Percentiles rank a stretch among this genome's conserved stretches.
Conservation (phyloP, 192 early-diverging fungal genomes). For the Diversispora epigaea region DNA sequence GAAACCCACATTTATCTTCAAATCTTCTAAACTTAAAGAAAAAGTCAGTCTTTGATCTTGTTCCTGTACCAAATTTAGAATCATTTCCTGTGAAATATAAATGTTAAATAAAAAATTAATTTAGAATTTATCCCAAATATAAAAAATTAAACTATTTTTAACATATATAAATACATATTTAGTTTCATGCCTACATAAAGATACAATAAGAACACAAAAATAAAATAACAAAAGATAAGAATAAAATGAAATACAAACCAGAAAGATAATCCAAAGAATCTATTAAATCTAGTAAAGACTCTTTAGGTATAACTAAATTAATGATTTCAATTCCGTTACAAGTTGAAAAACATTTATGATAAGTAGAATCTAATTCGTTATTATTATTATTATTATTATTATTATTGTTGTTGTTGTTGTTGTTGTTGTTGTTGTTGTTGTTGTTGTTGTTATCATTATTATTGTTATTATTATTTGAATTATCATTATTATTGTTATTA, state of each 20-base stretch:
- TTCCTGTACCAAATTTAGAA: too few relatives aligned
- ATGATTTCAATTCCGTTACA: conserved; percentile 15
- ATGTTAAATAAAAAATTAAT: too few relatives aligned
- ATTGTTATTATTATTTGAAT: neutral
- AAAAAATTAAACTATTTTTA: too few relatives aligned
- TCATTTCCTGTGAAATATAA: too few relatives aligned
- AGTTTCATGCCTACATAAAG: too few relatives aligned
- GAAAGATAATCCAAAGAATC: conserved; percentile 13
- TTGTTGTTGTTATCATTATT: neutral
- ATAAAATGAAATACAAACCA: conserved; percentile 1
- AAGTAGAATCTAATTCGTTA: neutral
- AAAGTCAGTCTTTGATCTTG: too few relatives aligned
- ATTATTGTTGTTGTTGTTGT: neutral
- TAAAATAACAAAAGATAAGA: too few relatives aligned
- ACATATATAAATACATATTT: too few relatives aligned
- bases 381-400: neutral
- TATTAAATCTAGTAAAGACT: neutral
- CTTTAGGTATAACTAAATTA: neutral
- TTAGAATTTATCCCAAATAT: too few relatives aligned
- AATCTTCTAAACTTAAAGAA: too few relatives aligned
- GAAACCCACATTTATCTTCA: too few relatives aligned
- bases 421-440: neutral
- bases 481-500: neutral
- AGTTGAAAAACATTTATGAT: neutral
- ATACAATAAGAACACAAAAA: too few relatives aligned